Evolutionary conservation across 441 rosid genomes (phyloP).

Genomic region (Syzygium malaccense): DNA sequence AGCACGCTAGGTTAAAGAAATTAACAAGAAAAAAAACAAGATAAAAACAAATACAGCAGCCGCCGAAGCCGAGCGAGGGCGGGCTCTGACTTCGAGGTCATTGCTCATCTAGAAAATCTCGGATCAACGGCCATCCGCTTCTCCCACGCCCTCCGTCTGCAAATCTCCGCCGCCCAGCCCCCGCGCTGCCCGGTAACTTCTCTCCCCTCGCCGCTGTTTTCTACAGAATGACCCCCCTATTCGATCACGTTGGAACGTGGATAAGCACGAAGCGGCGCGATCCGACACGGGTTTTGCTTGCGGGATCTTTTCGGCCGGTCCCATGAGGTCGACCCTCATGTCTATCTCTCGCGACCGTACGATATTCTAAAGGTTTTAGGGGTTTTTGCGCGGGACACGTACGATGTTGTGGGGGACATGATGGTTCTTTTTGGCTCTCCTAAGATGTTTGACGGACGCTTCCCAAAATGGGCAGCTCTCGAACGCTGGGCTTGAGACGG

Average conservation of each 20-base stretch:
- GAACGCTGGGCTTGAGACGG: not conserved
- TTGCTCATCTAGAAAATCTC: not conserved
- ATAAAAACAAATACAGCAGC: not conserved
- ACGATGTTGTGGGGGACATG: not conserved
- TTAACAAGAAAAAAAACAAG: rapidly evolving
- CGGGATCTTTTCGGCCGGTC: not conserved
- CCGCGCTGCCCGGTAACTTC: not conserved
- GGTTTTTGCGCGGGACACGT: not conserved
- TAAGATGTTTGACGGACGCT: not conserved
- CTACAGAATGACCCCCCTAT: too few species aligned
- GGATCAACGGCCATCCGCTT: not conserved
- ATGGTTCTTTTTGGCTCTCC: not conserved
- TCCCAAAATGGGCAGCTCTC: not conserved
- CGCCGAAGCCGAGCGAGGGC: not conserved
- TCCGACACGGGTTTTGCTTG: not conserved
- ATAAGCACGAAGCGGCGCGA: not conserved
- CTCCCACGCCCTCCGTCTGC: not conserved
- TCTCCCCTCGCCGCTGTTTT: not conserved
- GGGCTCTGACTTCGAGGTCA: not conserved
- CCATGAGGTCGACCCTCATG: not conserved
- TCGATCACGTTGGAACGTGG: not conserved
- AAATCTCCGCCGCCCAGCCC: not conserved
- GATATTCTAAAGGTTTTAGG: not conserved
- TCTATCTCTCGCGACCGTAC: not conserved
- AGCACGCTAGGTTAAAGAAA: not conserved